Percentiles rank a stretch among this genome's conserved stretches.
Conservation (phyloP, 176 grass and related monocot species). For the Avena sativa region DNA sequence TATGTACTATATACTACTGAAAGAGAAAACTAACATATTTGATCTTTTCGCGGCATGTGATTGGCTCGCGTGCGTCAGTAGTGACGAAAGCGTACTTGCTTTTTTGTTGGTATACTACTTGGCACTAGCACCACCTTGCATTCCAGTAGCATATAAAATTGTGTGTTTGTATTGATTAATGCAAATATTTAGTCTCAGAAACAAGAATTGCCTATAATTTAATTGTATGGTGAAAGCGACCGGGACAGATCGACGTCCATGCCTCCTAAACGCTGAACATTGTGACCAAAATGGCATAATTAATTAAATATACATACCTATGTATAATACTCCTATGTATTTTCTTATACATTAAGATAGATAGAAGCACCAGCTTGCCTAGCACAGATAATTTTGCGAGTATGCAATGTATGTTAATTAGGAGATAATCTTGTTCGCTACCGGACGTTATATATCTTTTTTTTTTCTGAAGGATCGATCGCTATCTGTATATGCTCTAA, state of each 20-base stretch:
- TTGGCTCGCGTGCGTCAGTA: conserved; percentile 10
- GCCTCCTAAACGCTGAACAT: conserved; percentile 4
- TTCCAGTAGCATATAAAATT: background rate
- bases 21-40: background rate
- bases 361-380: background rate
- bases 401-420: background rate
- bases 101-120: background rate
- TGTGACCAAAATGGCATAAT: background rate
- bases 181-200: background rate
- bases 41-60: conserved; percentile 4
- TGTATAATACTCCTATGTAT: background rate
- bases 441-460: background rate
- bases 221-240: background rate
- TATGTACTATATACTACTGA: background rate
- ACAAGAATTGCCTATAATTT: background rate
- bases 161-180: background rate
- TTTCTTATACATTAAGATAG: background rate
- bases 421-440: background rate
- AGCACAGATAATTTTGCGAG: background rate
- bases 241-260: background rate
- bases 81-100: background rate
- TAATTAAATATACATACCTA: background rate
- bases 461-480: background rate
- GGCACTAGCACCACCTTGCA: background rate
- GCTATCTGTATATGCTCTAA: background rate